Evolutionary conservation across 306 rosid species (phyloP), one percentile per base, ranked within the genome.

Genomic region (Albizia julibrissin): DNA sequence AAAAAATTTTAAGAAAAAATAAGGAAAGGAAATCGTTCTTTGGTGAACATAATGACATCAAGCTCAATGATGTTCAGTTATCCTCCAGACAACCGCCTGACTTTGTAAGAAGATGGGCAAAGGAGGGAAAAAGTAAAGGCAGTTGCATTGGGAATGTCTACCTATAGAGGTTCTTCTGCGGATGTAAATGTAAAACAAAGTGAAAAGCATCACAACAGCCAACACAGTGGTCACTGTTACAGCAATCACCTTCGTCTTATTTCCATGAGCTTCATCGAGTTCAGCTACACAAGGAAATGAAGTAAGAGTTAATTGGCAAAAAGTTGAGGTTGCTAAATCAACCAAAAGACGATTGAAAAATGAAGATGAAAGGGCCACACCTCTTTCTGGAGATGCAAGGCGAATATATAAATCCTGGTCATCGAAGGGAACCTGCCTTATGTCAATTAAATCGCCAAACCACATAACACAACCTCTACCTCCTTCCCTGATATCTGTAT

Each of bases 361-460:
- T 59, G 61, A 34, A 6, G 6, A 16, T 4, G 19, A 67, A 16
- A 67, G 18, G 21, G 72, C 26, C 37, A 34, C 3, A 67, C 72
- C 72, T 47, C 42, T 19, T 31, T 76, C 84, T 69, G 86, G 59
- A 12, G 50, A 54, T 10, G 85, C 62, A 82, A 76, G 10, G 16
- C 89, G 76, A 62, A 89, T 80, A 37, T 79, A 84, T 8, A 81
- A 10, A 43, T 70, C 85, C 34, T 75, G 84, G 11, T 82, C 91
- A 44, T 31, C 44, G 15, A 2, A 46, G 0, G 54, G 10, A 49
- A 69, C 1, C 10, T 54, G 49, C 54, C 73, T 81, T 11, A 65
- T 3, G 52, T 90, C 89, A 16, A 72, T 66, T 2, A 91, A 85
- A 42, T 83, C 85, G 8, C 80, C 83, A 9, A 74, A 88, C 87